Evolutionary conservation across 2,329 filamentous ascomycete species (phyloP), one percentile per base, ranked within the genome.

Genomic region (Thermoascus crustaceus): DNA sequence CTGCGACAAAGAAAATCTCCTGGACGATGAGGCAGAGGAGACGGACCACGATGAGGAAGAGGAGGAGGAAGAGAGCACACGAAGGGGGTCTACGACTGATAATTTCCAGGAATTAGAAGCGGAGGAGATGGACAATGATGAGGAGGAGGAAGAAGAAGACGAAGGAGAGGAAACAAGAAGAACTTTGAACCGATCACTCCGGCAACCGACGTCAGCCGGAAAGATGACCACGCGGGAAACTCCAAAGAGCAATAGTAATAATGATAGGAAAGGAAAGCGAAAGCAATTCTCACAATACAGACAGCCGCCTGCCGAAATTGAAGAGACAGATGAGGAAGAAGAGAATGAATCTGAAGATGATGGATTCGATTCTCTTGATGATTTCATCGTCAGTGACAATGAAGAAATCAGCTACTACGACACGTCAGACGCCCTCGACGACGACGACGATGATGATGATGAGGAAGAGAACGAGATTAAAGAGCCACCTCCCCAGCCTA

Each of bases 381-480:
- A 56, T 34, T 65, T 64, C 34, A 57, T 66, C 44, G 55, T 63
- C 39, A 59, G 57, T 32, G 58, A 63, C 43, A 53, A 61, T 49
- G 58, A 63, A 8, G 53, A 61, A 32, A 36, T 52, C 16, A 63
- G 58, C 38, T 60, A 49, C 20, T 44, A 55, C 40, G 55, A 59
- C 32, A 50, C 48, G 33, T 52, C 54, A 6, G 52, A 49, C 19
- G 39, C 46, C 10, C 32, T 35, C 18, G 14, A 16, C 10, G 39
- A 36, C 8, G 30, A 34, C 16, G 38, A 38, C 2, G 35, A 32
- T 20, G 42, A 42, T 14, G 26, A 18, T 31, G 58, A 59, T 34
- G 46, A 48, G 38, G 49, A 54, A 20, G 44, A 55, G 9, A 45
- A 52, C 38, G 42, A 45, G 13, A 26, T 39, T 27, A 22, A 39